phyloP scores from a whole-genome alignment of 306 rosid genomes.

The Pachyrhizus erosus region DNA sequence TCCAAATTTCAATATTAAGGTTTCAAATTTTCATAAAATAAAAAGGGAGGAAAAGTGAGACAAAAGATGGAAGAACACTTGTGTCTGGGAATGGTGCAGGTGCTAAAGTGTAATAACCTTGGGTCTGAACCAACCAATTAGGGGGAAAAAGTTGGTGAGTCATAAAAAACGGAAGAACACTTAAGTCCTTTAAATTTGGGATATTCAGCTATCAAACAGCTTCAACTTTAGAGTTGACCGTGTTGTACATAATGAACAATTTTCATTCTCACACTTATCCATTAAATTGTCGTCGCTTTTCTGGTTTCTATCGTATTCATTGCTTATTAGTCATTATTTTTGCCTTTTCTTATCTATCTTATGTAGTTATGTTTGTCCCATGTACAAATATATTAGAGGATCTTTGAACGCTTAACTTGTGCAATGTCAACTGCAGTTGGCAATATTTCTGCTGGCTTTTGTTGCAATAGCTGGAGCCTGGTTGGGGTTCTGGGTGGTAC shows the following conservation, averaged over 20 bases:
- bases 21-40: too few relatives aligned
- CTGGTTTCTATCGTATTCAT: background rate
- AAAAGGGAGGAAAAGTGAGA: too few relatives aligned
- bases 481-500: constrained; percentile 95
- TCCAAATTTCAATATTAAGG: too few relatives aligned
- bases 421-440: constrained; percentile 70
- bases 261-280: constrained; percentile 7
- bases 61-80: too few relatives aligned
- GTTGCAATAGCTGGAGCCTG: constrained; percentile 84
- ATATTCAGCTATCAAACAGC: constrained; percentile 26
- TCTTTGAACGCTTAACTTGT: constrained; percentile 39
- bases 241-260: background rate
- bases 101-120: too few relatives aligned
- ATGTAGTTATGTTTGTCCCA: constrained; percentile 18
- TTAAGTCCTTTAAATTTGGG: constrained; percentile 11
- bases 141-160: too few relatives aligned
- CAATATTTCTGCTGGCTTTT: constrained; percentile 79
- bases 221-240: constrained; percentile 28
- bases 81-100: too few relatives aligned
- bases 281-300: constrained; percentile 25
- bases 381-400: constrained; percentile 17
- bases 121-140: too few relatives aligned
- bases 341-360: background rate
- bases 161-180: too few relatives aligned
- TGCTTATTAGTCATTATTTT: background rate